These are phyloP conservation scores for Cordyceps militaris DNA, from an alignment of 2,329 filamentous ascomycete species.

Conservation along the genomic window DNA sequence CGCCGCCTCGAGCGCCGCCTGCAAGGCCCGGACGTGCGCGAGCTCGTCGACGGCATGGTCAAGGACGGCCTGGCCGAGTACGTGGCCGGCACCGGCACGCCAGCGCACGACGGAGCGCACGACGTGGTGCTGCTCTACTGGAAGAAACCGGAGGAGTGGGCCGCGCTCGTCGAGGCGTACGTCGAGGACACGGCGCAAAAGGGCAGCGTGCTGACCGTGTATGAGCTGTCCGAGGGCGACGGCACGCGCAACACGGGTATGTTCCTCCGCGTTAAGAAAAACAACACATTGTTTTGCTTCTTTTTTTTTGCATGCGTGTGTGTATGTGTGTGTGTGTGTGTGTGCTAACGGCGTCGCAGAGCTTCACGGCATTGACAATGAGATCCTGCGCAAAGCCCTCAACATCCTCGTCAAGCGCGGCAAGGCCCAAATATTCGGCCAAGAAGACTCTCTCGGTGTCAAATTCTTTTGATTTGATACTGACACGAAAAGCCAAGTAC, in stretches of 20 bases:
- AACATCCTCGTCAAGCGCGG: slow-evolving; percentile 79
- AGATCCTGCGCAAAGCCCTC: slow-evolving; percentile 72
- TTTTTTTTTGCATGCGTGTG: neutral
- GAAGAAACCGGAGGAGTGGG: slow-evolving; percentile 88
- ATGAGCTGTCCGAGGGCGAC: slow-evolving; percentile 87
- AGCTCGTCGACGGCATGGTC: slow-evolving; percentile 53
- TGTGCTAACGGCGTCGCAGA: slow-evolving; percentile 40
- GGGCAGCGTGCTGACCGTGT: slow-evolving; percentile 82
- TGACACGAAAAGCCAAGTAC: neutral
- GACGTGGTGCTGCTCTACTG: slow-evolving; percentile 72
- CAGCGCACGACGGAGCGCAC: slow-evolving; percentile 24
- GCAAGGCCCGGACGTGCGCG: slow-evolving; percentile 42
- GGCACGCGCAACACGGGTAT: slow-evolving; percentile 60
- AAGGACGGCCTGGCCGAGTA: slow-evolving; percentile 60
- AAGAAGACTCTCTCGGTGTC: slow-evolving; percentile 80
- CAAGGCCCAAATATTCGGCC: slow-evolving; percentile 89
- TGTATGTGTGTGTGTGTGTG: neutral
- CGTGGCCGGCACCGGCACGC: slow-evolving; percentile 33
- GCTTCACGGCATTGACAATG: slow-evolving; percentile 81
- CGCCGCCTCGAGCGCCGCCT: slow-evolving; percentile 45
- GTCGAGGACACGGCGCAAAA: slow-evolving; percentile 85
- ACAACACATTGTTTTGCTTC: neutral
- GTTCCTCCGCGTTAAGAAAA: slow-evolving; percentile 18
- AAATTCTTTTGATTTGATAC: slow-evolving; percentile 74
- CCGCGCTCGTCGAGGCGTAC: slow-evolving; percentile 67